phyloP scores from a whole-genome alignment of 2,329 filamentous ascomycete genomes.

The Dothidotthia symphoricarpi region DNA sequence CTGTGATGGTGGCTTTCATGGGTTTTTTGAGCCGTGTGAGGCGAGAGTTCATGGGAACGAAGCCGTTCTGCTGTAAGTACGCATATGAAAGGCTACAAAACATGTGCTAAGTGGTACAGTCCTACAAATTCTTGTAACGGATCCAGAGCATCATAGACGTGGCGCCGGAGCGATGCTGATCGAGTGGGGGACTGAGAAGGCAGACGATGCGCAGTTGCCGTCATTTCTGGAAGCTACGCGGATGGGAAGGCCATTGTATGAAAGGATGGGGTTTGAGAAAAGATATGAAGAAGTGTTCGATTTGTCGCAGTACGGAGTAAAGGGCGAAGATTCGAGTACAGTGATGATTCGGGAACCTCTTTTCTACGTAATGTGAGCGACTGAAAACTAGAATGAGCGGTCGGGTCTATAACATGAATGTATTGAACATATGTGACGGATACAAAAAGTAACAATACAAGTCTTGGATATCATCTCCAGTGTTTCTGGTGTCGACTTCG shows the following conservation, averaged over 20 bases:
- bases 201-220: slow-evolving; percentile 43
- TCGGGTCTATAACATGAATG: no score
- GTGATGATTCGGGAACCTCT: slow-evolving; percentile 31
- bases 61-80: slow-evolving; percentile 36
- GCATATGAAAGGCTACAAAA: not conserved
- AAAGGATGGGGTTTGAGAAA: slow-evolving; percentile 28
- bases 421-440: no score
- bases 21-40: slow-evolving; percentile 25
- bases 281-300: slow-evolving; percentile 25
- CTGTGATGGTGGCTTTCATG: slow-evolving; percentile 30
- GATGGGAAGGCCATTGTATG: slow-evolving; percentile 44
- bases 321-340: slow-evolving; percentile 29
- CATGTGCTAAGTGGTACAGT: slow-evolving; percentile 17
- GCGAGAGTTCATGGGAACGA: slow-evolving; percentile 33
- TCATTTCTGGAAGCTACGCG: slow-evolving; percentile 45
- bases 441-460: no score
- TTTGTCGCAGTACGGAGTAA: slow-evolving; percentile 27
- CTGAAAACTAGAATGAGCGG: no score
- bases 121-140: slow-evolving; percentile 33
- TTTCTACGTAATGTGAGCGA: no score
- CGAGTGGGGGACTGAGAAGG: slow-evolving; percentile 42
- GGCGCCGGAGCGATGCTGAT: slow-evolving; percentile 45
- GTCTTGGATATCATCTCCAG: no score
- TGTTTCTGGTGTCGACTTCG: no score
- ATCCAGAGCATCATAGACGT: slow-evolving; percentile 43